These are phyloP conservation scores for Antrodiella citrinella DNA, from an alignment of 768 basidiomycete species.

Conservation along the genomic window DNA sequence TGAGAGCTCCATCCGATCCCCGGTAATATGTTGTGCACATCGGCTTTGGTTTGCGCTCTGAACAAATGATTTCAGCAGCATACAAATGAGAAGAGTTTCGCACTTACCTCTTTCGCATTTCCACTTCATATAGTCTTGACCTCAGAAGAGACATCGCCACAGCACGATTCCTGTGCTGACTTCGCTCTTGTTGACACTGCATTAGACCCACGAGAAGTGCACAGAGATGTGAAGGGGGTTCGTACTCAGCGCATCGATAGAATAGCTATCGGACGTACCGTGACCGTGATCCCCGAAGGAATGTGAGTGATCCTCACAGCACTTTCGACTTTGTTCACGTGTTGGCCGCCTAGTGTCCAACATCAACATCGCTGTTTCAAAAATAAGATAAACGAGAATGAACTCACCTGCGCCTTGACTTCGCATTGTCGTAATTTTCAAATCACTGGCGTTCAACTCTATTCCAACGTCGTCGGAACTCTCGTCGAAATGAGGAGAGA, in stretches of 20 bases:
- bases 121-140: slow-evolving; percentile 12
- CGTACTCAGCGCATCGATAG: no score
- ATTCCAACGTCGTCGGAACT: slow-evolving; percentile 5
- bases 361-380: no score
- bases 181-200: slow-evolving; percentile 11
- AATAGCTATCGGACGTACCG: no score
- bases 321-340: slow-evolving; percentile 7
- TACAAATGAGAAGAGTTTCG: background rate
- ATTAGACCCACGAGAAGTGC: no score
- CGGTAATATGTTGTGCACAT: slow-evolving; percentile 5
- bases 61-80: background rate
- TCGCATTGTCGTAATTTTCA: slow-evolving; percentile 10
- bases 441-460: slow-evolving; percentile 8
- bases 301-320: slow-evolving; percentile 12
- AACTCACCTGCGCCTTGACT: slow-evolving; percentile 9
- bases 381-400: background rate
- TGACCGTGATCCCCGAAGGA: slow-evolving; percentile 10
- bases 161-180: slow-evolving; percentile 5
- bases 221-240: no score
- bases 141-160: slow-evolving; percentile 10
- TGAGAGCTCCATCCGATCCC: slow-evolving; percentile 10
- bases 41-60: slow-evolving; percentile 9
- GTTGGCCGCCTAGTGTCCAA: slow-evolving; percentile 1
- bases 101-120: slow-evolving; percentile 10
- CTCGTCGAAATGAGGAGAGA: slow-evolving; percentile 13